These are phyloP conservation scores for Aspergillus quadricinctus DNA, from an alignment of 2,329 filamentous ascomycete genomes.

Conservation along the genomic window DNA sequence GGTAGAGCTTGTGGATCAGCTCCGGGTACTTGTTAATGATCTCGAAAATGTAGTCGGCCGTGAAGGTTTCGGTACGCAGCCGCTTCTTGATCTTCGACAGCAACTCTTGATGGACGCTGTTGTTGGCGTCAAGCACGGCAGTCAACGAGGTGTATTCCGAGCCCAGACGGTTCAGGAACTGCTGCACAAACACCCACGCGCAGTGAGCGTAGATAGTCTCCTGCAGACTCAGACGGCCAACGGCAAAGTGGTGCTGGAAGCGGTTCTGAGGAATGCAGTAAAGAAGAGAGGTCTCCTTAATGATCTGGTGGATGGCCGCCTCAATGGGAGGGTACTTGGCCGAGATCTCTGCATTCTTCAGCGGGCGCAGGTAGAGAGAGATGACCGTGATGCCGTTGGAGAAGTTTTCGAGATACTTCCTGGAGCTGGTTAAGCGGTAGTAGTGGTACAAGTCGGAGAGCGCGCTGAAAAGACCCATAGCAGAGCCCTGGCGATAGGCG, in stretches of 20 bases:
- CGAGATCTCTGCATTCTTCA: conserved; percentile 54
- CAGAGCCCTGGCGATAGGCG: conserved; percentile 89
- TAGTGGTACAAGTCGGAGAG: conserved; percentile 97
- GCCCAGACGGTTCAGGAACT: conserved; percentile 92
- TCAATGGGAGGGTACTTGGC: conserved; percentile 73
- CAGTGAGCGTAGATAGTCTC: conserved; percentile 97
- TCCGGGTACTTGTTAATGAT: conserved; percentile 90
- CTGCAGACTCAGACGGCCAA: conserved; percentile 81
- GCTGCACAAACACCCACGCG: conserved; percentile 95
- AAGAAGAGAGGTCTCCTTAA: conserved; percentile 93
- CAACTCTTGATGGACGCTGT: conserved; percentile 80
- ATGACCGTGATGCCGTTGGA: conserved; percentile 97
- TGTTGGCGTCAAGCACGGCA: conserved; percentile 72
- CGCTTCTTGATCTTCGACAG: conserved; percentile 93
- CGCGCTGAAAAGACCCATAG: conserved; percentile 89
- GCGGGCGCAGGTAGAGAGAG: conserved; percentile 84
- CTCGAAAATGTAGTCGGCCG: conserved; percentile 94
- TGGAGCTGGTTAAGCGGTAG: conserved; percentile 91
- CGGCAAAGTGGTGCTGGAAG: conserved; percentile 84
- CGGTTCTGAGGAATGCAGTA: conserved; percentile 99
- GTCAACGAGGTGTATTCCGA: conserved; percentile 87
- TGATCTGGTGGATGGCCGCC: conserved; percentile 95
- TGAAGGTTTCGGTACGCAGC: conserved; percentile 93
- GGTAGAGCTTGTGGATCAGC: conserved; percentile 80
- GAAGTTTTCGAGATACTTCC: conserved; percentile 98